A percentile compares a stretch with the other conserved stretches of the same genome.
phyloP scores from a whole-genome alignment of 2,329 filamentous ascomycete species.

The Zymoseptoria ardabiliae region DNA sequence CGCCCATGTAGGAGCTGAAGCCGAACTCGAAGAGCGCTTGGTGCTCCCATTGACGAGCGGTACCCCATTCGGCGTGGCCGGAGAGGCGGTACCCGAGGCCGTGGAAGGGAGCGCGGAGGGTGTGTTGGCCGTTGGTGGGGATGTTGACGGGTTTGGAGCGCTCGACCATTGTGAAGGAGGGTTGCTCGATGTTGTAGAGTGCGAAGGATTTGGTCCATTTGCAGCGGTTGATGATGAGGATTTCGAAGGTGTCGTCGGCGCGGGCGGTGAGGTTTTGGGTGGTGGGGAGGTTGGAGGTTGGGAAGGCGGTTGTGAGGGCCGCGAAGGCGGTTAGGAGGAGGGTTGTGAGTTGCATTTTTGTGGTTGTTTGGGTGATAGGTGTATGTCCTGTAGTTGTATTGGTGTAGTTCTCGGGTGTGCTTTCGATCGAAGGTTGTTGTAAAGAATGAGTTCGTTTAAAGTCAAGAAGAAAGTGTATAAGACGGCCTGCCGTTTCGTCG shows the following conservation, averaged over 20 bases:
- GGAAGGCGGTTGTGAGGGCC: slow-evolving; percentile 2
- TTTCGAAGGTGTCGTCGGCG: slow-evolving; percentile 18
- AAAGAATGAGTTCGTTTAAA: too few species aligned
- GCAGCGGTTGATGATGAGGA: slow-evolving; percentile 25
- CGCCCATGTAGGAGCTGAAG: slow-evolving; percentile 17
- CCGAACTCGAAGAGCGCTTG: slow-evolving; percentile 27
- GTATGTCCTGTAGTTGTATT: neutral
- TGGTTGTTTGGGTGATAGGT: neutral
- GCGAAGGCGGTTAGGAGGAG: slow-evolving; percentile 7
- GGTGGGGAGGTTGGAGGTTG: neutral
- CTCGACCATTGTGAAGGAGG: slow-evolving; percentile 19
- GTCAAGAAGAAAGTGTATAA: neutral
- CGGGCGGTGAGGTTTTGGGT: slow-evolving; percentile 4
- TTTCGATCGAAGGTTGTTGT: too few species aligned
- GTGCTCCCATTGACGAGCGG: slow-evolving; percentile 19
- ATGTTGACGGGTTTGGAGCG: slow-evolving; percentile 16
- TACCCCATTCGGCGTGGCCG: slow-evolving; percentile 22
- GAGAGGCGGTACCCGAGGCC: slow-evolving; percentile 24
- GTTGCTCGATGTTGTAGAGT: slow-evolving; percentile 21
- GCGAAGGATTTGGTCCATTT: slow-evolving; percentile 19
- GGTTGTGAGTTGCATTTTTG: slow-evolving; percentile 6
- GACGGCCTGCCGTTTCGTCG: too few species aligned
- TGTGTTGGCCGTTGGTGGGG: slow-evolving; percentile 6
- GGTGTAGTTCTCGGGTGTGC: too few species aligned
- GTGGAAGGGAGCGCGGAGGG: slow-evolving; percentile 19